Evolutionary conservation across 2,329 filamentous ascomycete genomes (phyloP).

Genomic region (Ophiostoma ips): DNA sequence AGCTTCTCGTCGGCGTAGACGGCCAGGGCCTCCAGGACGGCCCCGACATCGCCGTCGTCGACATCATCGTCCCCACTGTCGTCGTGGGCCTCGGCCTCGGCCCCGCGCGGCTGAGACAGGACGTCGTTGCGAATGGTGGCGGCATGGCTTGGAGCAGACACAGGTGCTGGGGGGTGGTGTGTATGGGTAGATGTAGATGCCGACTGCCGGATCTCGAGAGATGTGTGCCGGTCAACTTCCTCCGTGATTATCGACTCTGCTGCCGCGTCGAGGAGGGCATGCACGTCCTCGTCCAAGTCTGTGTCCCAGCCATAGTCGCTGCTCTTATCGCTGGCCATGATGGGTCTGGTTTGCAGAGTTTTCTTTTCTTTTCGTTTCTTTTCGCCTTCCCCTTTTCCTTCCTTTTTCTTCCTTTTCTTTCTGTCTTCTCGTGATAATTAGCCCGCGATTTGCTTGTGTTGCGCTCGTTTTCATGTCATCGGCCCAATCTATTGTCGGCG

Average conservation of each 20-base stretch:
- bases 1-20: not conserved
- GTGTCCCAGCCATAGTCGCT: conserved; percentile 34
- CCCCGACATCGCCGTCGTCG: not conserved
- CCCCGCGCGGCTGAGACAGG: conserved; percentile 2
- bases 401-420: too few species aligned
- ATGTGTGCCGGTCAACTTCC: not conserved
- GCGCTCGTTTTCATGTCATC: not conserved
- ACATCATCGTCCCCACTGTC: not conserved
- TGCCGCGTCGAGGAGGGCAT: conserved; percentile 4
- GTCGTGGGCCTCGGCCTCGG: not conserved
- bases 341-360: not conserved
- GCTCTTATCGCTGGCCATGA: conserved; percentile 16
- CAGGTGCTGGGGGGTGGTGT: not conserved
- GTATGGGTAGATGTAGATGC: too few species aligned
- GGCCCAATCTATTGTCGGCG: too few species aligned
- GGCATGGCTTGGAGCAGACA: not conserved
- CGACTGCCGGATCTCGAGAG: not conserved
- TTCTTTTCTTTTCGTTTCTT: not conserved
- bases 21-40: not conserved
- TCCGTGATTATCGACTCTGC: not conserved
- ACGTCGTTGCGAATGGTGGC: not conserved
- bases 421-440: not conserved
- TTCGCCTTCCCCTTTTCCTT: too few species aligned
- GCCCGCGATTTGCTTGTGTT: not conserved
- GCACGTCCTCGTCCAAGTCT: conserved; percentile 30